phyloP scores from a whole-genome alignment of 352 stramenopile species.

The Phytophthora uliginosa region DNA sequence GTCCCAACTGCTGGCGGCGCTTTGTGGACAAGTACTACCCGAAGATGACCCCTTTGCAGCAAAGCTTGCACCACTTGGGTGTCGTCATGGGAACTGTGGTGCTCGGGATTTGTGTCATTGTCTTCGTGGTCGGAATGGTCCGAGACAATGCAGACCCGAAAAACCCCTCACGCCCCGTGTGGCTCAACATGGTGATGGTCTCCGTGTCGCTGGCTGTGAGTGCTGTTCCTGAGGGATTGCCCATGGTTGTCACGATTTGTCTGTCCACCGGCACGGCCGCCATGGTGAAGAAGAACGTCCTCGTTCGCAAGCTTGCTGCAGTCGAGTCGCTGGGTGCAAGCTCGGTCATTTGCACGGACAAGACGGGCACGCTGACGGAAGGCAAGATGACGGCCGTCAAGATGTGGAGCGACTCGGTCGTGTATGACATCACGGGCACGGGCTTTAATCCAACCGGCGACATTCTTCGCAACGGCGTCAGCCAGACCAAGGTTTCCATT shows the following conservation, averaged over 20 bases:
- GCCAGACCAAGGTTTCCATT: conserved; percentile 51
- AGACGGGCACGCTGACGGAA: conserved; percentile 95
- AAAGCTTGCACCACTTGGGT: conserved; percentile 95
- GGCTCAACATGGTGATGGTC: conserved; percentile 96
- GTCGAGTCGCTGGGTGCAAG: conserved; percentile 90
- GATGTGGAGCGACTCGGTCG: conserved; percentile 70
- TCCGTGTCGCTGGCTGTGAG: conserved; percentile 89
- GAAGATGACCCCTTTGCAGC: conserved; percentile 92
- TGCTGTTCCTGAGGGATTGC: conserved; percentile 81
- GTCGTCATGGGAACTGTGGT: conserved; percentile 91
- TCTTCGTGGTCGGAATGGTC: conserved; percentile 92
- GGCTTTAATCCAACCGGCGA: conserved; percentile 65
- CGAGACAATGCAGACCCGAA: conserved; percentile 70
- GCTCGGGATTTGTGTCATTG: conserved; percentile 93
- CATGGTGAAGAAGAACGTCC: conserved; percentile 88
- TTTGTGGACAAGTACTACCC: conserved; percentile 76
- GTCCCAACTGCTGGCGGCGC: conserved; percentile 59
- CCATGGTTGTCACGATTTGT: conserved; percentile 84
- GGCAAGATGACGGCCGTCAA: conserved; percentile 86
- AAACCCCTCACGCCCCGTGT: conserved; percentile 86
- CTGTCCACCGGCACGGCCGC: conserved; percentile 74
- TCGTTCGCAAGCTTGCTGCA: conserved; percentile 87
- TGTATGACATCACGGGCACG: conserved; percentile 64
- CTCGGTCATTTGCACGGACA: conserved; percentile 94
- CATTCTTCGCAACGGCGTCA: conserved; percentile 56